Conservation (phyloP, 1,284 basidiomycete genomes). For the Sanghuangporus baumii region DNA sequence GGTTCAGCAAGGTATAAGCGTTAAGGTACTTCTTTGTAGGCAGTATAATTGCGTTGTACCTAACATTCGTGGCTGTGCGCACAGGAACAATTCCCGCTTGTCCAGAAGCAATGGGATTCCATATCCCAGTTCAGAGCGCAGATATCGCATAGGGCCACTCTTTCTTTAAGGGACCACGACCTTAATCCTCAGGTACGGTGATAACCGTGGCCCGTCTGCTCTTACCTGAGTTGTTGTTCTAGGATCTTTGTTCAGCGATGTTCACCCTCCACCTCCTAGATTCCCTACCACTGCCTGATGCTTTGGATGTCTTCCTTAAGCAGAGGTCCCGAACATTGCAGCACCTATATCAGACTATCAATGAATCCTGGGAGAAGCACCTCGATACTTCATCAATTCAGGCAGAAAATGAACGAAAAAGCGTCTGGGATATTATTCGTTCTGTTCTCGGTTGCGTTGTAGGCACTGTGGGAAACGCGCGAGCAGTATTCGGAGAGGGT, state of each 20-base stretch:
- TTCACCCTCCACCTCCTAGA: conserved; percentile 82
- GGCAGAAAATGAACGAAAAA: conserved; percentile 11
- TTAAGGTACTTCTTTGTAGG: conserved; percentile 37
- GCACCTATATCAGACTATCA: conserved; percentile 35
- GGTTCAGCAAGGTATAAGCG: conserved; percentile 56
- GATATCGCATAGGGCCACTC: conserved; percentile 76
- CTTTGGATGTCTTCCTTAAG: conserved; percentile 59
- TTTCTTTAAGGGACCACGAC: conserved; percentile 59
- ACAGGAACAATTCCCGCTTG: conserved; percentile 75
- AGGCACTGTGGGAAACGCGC: conserved; percentile 48
- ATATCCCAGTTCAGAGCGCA: conserved; percentile 80
- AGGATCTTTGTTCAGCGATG: conserved; percentile 72
- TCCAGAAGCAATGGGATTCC: conserved; percentile 86
- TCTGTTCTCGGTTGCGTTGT: conserved; percentile 48
- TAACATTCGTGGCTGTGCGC: background rate
- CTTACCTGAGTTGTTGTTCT: conserved; percentile 7
- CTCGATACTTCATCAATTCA: conserved; percentile 12
- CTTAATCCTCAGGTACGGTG: conserved; percentile 41
- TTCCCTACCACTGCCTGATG: conserved; percentile 69
- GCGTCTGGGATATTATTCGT: conserved; percentile 45
- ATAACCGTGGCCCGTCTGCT: background rate
- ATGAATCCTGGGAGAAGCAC: conserved; percentile 18
- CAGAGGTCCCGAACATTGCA: conserved; percentile 69
- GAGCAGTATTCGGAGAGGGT: conserved; percentile 43
- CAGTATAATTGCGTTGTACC: background rate